Percentiles rank a stretch among this genome's conserved stretches.
Evolutionary conservation across 148 eudicot species (phyloP).

Genomic region (Camellia sinensis): DNA sequence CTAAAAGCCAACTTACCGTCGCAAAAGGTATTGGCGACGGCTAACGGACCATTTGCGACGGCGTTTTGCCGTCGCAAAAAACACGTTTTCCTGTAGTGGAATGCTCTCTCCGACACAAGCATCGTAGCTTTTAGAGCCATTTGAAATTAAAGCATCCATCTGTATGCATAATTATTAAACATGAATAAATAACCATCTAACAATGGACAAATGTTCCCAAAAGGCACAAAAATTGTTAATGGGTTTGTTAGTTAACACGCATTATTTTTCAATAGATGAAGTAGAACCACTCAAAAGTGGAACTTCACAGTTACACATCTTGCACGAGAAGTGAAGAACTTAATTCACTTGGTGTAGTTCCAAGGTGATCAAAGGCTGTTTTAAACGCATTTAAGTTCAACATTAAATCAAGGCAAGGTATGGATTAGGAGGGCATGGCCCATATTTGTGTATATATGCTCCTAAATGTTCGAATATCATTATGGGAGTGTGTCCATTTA

Average conservation of each 20-base stretch:
- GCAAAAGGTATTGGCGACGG: too few species aligned
- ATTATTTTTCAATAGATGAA: too few species aligned
- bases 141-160: constrained; percentile 88
- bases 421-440: not conserved
- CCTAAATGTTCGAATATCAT: too few species aligned
- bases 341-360: not conserved
- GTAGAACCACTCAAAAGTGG: not conserved
- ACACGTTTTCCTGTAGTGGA: too few species aligned
- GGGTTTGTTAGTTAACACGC: too few species aligned
- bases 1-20: too few species aligned
- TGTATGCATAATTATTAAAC: constrained; percentile 24
- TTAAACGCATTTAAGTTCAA: not conserved
- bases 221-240: not conserved
- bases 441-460: not conserved
- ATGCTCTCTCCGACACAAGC: constrained; percentile 99
- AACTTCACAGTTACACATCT: not conserved
- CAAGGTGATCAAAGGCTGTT: not conserved
- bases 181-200: constrained; percentile 2
- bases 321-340: not conserved
- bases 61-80: too few species aligned
- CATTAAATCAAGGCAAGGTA: not conserved
- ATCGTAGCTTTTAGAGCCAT: constrained; percentile 87
- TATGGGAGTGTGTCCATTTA: not conserved
- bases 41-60: too few species aligned
- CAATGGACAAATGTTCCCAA: not conserved